Conservation (phyloP, 2,329 filamentous ascomycete genomes). For the Aspergillus felis region DNA sequence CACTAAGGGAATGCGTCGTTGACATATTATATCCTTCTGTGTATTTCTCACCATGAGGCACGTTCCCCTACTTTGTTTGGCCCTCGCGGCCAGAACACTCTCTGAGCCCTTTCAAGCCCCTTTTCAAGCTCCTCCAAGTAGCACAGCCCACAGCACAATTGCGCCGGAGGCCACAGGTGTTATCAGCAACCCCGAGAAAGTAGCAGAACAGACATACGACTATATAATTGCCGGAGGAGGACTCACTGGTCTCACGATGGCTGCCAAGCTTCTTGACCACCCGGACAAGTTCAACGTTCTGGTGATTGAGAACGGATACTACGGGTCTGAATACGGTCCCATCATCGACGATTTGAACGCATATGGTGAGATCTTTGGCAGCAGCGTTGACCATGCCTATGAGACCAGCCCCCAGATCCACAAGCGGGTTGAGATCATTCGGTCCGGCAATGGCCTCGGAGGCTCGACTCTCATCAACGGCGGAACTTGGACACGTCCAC, state of each 20-base stretch:
- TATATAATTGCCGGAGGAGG: conserved; percentile 32
- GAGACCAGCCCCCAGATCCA: conserved; percentile 15
- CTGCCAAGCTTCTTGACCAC: conserved; percentile 23
- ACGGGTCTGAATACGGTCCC: conserved; percentile 21
- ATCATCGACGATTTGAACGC: conserved; percentile 23
- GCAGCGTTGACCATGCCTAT: conserved; percentile 19
- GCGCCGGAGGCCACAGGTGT: too few species aligned
- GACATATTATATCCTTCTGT: too few species aligned
- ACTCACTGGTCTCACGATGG: conserved; percentile 26
- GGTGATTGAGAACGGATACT: conserved; percentile 29
- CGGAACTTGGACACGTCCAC: conserved; percentile 26
- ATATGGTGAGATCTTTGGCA: conserved; percentile 26
- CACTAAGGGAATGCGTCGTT: too few species aligned
- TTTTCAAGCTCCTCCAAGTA: too few species aligned
- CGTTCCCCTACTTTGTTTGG: too few species aligned
- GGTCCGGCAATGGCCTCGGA: conserved; percentile 24
- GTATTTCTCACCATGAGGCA: too few species aligned
- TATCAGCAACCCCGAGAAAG: too few species aligned
- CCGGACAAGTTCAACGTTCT: conserved; percentile 19
- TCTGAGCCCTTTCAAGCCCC: too few species aligned
- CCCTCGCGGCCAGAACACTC: too few species aligned
- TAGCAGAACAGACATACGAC: neutral
- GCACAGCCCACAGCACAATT: too few species aligned
- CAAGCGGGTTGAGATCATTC: conserved; percentile 17
- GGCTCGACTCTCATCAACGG: conserved; percentile 29